phyloP scores from a whole-genome alignment of 2,329 filamentous ascomycete genomes.

The Penicillium sp. region DNA sequence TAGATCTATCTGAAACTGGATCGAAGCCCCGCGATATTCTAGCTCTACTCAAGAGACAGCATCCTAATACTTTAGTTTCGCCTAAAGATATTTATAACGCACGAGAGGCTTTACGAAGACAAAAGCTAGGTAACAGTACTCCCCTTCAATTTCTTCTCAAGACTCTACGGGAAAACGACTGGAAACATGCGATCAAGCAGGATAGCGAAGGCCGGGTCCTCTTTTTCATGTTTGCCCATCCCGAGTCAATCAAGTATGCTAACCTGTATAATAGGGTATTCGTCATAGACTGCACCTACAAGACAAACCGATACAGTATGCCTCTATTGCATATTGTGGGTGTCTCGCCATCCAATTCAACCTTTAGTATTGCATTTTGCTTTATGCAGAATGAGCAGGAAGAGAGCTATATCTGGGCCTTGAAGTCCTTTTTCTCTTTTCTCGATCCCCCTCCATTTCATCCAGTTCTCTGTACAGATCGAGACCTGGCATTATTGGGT shows the following conservation, averaged over 20 bases:
- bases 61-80: background rate
- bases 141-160: background rate
- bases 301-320: conserved; percentile 3
- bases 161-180: background rate
- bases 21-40: background rate
- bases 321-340: conserved; percentile 3
- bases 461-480: background rate
- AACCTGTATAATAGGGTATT: conserved; percentile 6
- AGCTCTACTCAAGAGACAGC: background rate
- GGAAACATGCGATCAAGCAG: background rate
- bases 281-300: conserved; percentile 1
- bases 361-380: background rate
- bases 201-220: background rate
- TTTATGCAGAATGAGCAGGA: conserved; percentile 1
- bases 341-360: background rate
- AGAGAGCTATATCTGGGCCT: conserved; percentile 1
- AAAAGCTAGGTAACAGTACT: background rate
- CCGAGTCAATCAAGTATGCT: background rate
- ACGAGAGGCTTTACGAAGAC: background rate
- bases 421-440: background rate
- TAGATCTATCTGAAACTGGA: background rate
- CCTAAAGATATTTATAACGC: background rate
- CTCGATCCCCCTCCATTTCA: background rate
- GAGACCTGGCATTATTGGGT: conserved; percentile 3
- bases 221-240: conserved; percentile 1